Conservation (phyloP, 2,329 filamentous ascomycete genomes). For the Chrysoporthe cubensis region DNA sequence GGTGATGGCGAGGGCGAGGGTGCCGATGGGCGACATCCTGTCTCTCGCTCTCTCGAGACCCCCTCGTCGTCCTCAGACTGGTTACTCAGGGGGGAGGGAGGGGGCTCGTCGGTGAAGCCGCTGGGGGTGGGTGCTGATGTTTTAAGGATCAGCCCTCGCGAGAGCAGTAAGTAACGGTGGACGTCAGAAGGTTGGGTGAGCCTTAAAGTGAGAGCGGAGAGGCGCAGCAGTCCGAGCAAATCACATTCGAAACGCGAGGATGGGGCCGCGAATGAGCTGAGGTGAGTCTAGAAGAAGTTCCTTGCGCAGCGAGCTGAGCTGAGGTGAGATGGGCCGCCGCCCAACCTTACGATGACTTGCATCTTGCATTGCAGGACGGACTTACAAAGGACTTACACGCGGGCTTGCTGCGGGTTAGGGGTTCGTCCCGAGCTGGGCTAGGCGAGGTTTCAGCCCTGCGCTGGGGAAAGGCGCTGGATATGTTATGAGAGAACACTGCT, state of each 20-base stretch:
- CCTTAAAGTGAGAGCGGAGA: neutral
- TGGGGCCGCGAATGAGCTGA: slow-evolving; percentile 1
- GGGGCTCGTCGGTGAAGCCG: neutral
- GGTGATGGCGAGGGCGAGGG: slow-evolving; percentile 12
- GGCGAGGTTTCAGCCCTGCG: neutral
- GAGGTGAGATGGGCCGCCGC: neutral
- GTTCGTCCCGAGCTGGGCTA: no score
- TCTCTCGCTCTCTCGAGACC: neutral
- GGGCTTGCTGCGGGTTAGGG: slow-evolving; percentile 5
- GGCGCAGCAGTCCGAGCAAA: neutral
- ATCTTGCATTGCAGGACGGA: neutral
- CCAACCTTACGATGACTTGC: neutral
- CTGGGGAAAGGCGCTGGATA: neutral
- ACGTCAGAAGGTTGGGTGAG: neutral
- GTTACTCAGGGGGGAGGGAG: no score
- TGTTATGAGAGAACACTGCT: neutral
- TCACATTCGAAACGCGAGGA: slow-evolving; percentile 8
- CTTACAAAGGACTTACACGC: neutral
- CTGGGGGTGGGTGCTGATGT: neutral
- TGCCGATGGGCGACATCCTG: slow-evolving; percentile 4
- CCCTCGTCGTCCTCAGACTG: neutral
- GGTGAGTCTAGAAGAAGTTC: neutral
- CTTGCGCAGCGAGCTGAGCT: slow-evolving; percentile 8
- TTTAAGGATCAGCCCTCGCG: neutral
- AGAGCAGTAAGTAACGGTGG: neutral